Conservation (phyloP, 1,284 basidiomycete genomes). For the Ceratorhiza oryzae-sativae region DNA sequence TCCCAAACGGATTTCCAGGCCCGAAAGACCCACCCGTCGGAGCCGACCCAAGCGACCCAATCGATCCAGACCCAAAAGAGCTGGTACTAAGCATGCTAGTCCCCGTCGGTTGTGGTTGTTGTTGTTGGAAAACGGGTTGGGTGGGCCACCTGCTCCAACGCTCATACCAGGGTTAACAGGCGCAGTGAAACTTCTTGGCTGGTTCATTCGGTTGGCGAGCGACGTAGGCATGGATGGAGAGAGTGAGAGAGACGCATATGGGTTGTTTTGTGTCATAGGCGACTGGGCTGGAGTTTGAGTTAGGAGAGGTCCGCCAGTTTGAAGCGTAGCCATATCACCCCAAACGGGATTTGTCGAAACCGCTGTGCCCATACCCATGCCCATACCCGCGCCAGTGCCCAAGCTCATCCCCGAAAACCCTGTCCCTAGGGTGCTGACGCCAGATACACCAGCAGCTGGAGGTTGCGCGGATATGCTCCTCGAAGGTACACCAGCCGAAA, state of each 20-base stretch:
- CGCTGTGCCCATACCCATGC: background rate
- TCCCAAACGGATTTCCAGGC: background rate
- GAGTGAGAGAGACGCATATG: slow-evolving; percentile 20
- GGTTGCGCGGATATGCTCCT: slow-evolving; percentile 30
- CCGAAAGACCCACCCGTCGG: slow-evolving; percentile 33
- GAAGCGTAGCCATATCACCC: slow-evolving; percentile 31
- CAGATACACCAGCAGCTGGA: too few relatives aligned
- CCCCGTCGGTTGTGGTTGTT: slow-evolving; percentile 26
- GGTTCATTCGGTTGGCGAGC: slow-evolving; percentile 29
- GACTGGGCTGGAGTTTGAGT: slow-evolving; percentile 12
- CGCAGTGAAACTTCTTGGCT: slow-evolving; percentile 30
- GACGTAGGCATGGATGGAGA: slow-evolving; percentile 9
- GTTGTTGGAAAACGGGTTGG: slow-evolving; percentile 37
- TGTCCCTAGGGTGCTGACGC: too few relatives aligned
- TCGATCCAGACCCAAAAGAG: slow-evolving; percentile 22
- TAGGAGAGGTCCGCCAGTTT: slow-evolving; percentile 17
- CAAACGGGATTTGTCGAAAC: slow-evolving; percentile 12
- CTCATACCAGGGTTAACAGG: background rate
- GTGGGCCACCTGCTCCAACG: background rate
- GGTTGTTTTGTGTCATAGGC: slow-evolving; percentile 15
- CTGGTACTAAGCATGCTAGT: slow-evolving; percentile 20
- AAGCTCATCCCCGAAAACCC: background rate
- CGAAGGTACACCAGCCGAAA: slow-evolving; percentile 18
- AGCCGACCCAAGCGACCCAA: background rate
- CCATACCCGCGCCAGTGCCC: background rate